Evolutionary conservation across 768 basidiomycete species (phyloP).

Genomic region (Candolleomyces eurysporus): DNA sequence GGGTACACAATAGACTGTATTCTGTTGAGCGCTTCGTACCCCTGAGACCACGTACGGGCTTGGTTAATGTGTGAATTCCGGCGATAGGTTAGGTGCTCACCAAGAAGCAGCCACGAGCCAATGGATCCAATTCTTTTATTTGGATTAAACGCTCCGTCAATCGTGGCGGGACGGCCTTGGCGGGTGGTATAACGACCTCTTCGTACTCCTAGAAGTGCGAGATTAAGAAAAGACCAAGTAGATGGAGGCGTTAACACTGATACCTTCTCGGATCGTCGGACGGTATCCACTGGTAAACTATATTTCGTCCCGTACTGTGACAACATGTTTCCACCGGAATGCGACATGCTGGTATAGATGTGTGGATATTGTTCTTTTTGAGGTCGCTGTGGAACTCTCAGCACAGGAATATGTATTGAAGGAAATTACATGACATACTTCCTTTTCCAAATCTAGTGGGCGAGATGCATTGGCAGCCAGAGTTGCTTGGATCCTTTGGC

Average conservation of each 20-base stretch:
- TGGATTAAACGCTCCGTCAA: constrained; percentile 66
- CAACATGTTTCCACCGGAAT: constrained; percentile 56
- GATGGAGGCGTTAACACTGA: constrained; percentile 7
- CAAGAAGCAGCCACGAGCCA: constrained; percentile 82
- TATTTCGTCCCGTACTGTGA: constrained; percentile 77
- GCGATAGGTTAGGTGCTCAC: constrained; percentile 38
- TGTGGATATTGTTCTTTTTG: constrained; percentile 74
- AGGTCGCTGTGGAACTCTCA: constrained; percentile 36
- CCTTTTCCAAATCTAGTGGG: background rate
- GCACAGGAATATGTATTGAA: background rate
- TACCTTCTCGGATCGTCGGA: constrained; percentile 66
- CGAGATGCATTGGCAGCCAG: constrained; percentile 53
- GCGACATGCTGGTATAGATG: constrained; percentile 67
- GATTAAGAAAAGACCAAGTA: background rate
- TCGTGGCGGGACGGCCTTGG: constrained; percentile 72
- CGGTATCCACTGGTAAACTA: constrained; percentile 81
- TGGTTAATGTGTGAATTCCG: constrained; percentile 1
- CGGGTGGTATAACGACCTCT: constrained; percentile 88
- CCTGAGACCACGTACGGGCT: constrained; percentile 40
- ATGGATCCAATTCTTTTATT: constrained; percentile 69
- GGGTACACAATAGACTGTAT: constrained; percentile 95
- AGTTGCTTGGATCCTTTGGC: background rate
- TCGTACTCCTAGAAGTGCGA: constrained; percentile 63
- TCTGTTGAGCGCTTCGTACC: constrained; percentile 84
- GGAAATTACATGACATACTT: constrained; percentile 24